A percentile compares a stretch with the other conserved stretches of the same genome.
These are phyloP conservation scores for Rhodotorula sp. DNA, from an alignment of 1,284 basidiomycete species.

Conservation along the genomic window DNA sequence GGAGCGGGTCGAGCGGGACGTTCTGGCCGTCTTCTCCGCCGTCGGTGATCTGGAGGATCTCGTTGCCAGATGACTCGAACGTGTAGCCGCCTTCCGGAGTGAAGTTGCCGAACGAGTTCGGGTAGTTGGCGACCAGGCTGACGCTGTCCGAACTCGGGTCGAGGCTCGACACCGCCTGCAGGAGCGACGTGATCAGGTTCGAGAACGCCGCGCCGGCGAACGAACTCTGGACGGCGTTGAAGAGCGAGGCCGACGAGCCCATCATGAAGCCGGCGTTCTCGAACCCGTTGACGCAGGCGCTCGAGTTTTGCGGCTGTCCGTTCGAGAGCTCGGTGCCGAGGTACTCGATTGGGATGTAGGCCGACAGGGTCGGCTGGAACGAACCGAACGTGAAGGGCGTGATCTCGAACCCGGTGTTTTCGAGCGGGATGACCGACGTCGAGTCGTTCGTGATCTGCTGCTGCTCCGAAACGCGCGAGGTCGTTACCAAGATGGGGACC, in stretches of 20 bases:
- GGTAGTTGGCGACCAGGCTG: conserved; percentile 41
- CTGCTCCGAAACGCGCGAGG: conserved; percentile 16
- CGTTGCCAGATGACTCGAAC: conserved; percentile 28
- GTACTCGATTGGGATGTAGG: conserved; percentile 59
- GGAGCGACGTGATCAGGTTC: conserved; percentile 44
- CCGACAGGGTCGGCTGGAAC: conserved; percentile 64
- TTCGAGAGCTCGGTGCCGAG: conserved; percentile 61
- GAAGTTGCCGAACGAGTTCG: conserved; percentile 38
- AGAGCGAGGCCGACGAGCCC: conserved; percentile 50
- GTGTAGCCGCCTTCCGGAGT: conserved; percentile 32
- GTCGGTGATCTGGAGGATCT: conserved; percentile 46
- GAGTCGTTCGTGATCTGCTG: conserved; percentile 17
- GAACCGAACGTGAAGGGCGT: conserved; percentile 66
- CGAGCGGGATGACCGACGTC: conserved; percentile 34
- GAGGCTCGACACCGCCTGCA: conserved; percentile 46
- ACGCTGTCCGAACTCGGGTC: conserved; percentile 39
- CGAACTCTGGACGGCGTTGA: conserved; percentile 46
- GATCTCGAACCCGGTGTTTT: conserved; percentile 51
- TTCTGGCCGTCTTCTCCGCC: conserved; percentile 49
- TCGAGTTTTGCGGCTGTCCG: conserved; percentile 56
- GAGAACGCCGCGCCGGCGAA: conserved; percentile 7
- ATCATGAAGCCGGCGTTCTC: conserved; percentile 60
- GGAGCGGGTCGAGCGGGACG: conserved; percentile 48
- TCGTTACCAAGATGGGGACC: conserved; percentile 41
- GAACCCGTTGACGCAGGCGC: conserved; percentile 63